Conservation (phyloP, 2,329 filamentous ascomycete species). For the Venturia effusa region DNA sequence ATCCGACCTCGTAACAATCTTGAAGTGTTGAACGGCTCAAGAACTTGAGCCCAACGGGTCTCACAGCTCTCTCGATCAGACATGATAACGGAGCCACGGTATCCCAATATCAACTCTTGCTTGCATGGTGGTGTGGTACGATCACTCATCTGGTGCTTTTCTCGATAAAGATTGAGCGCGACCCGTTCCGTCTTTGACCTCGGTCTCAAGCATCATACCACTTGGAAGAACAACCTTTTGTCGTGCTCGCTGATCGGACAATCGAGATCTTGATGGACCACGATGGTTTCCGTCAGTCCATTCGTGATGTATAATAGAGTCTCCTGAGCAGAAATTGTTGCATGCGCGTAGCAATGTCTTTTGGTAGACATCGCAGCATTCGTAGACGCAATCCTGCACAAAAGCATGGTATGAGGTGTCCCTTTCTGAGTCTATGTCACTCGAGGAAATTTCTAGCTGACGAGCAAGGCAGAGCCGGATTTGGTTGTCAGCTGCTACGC, state of each 20-base stretch:
- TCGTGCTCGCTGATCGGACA: neutral
- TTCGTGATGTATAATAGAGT: neutral
- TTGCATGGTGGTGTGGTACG: neutral
- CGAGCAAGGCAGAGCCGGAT: neutral
- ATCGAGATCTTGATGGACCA: neutral
- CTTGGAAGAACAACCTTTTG: neutral
- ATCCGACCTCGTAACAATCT: neutral
- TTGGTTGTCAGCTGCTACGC: neutral
- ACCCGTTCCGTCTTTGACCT: neutral
- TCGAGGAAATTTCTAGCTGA: neutral
- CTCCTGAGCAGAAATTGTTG: too few relatives aligned
- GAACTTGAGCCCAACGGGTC: neutral
- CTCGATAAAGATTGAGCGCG: neutral
- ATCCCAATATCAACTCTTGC: neutral
- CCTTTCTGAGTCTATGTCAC: neutral
- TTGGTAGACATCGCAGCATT: neutral
- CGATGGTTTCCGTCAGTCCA: neutral
- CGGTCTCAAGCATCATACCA: neutral
- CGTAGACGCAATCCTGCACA: neutral
- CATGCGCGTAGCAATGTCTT: neutral
- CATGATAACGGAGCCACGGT: neutral
- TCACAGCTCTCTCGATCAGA: neutral
- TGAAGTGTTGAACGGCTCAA: neutral
- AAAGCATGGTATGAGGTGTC: neutral
- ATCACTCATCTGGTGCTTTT: neutral